Conservation (phyloP, 805 yeast genomes). For the Candida railenensis region DNA sequence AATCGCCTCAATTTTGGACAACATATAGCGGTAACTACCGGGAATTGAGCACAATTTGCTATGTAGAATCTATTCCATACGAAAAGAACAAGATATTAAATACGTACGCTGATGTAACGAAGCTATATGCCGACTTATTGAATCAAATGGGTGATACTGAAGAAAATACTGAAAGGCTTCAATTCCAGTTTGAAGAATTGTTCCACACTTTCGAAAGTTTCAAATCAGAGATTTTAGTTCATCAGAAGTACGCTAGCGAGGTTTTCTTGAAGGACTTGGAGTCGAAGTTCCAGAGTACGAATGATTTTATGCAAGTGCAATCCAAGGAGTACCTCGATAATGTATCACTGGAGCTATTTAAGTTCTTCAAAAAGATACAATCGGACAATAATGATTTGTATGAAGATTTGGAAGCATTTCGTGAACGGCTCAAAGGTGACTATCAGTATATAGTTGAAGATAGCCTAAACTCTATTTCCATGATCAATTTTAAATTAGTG, state of each 20-base stretch:
- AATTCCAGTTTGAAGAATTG: neutral
- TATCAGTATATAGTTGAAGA: neutral
- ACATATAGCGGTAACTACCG: constrained; percentile 67
- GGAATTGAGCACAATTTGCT: constrained; percentile 51
- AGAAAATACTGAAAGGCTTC: neutral
- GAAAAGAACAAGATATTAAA: constrained; percentile 50
- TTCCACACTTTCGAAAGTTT: neutral
- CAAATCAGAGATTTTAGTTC: neutral
- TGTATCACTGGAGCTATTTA: neutral
- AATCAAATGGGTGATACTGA: neutral
- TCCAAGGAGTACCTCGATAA: no score
- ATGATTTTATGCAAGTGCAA: neutral
- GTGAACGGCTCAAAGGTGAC: neutral
- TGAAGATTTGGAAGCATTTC: neutral
- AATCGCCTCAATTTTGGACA: constrained; percentile 67
- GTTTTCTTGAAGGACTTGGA: neutral
- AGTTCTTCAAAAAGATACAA: neutral
- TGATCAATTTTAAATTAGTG: neutral
- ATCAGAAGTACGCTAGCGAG: neutral
- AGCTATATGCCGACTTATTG: constrained; percentile 8
- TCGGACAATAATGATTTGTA: neutral
- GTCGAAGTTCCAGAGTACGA: neutral
- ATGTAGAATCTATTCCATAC: constrained; percentile 49
- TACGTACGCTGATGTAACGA: constrained; percentile 48
- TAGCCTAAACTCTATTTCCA: neutral